phyloP scores from a whole-genome alignment of 306 rosid species.

The Trifolium pratense region DNA sequence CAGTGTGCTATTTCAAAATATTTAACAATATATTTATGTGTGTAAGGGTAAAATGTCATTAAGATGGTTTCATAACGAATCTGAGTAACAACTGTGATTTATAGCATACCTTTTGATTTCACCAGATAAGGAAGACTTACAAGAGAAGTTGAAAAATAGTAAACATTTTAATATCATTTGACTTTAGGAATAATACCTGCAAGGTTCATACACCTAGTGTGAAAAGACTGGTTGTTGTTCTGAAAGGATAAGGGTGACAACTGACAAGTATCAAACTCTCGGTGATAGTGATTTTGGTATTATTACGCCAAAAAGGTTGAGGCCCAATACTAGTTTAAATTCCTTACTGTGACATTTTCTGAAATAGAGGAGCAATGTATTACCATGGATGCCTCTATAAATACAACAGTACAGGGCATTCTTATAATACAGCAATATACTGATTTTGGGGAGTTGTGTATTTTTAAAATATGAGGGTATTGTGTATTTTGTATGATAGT shows the following conservation, averaged over 20 bases:
- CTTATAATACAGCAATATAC: not conserved
- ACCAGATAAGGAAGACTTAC: constrained; percentile 4
- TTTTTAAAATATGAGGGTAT: not conserved
- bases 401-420: not conserved
- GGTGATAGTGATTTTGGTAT: constrained; percentile 13
- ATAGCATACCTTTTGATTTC: not conserved
- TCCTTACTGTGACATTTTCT: constrained; percentile 14
- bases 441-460: not conserved
- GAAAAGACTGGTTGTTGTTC: not conserved
- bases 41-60: constrained; percentile 6
- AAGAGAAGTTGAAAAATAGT: constrained; percentile 2
- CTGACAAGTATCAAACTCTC: constrained; percentile 10
- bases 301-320: not conserved
- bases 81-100: constrained; percentile 16
- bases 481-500: constrained; percentile 16
- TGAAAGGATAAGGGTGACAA: constrained; percentile 7
- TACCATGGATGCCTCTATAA: constrained; percentile 1
- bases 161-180: not conserved
- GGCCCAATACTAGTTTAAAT: constrained; percentile 7
- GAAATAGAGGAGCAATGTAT: constrained; percentile 18
- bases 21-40: not conserved
- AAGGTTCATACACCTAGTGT: constrained; percentile 1
- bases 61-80: not conserved
- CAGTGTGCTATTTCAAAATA: constrained; percentile 25
- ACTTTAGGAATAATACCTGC: not conserved